Percentiles rank a stretch among this genome's conserved stretches.
phyloP scores from a whole-genome alignment of 768 basidiomycete species.

The Mycena vitilis region DNA sequence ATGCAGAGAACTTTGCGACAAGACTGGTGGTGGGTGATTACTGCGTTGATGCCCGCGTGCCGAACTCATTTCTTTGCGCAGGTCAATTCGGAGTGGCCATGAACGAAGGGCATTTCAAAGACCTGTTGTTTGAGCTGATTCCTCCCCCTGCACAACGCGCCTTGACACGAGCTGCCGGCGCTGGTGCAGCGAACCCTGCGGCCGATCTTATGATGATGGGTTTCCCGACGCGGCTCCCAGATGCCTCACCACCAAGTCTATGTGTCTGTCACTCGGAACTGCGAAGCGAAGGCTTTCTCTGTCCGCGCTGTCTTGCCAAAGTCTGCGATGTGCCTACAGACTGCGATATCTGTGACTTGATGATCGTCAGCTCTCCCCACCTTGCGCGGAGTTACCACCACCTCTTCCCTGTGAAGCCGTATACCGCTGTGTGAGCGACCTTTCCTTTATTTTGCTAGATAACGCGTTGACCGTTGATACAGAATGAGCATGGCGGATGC shows the following conservation, averaged over 20 bases:
- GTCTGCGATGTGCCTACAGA: conserved; percentile 99
- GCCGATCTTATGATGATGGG: conserved; percentile 99
- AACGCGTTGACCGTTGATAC: conserved; percentile 21
- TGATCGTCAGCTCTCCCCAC: conserved; percentile 98
- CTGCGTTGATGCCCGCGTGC: conserved; percentile 1
- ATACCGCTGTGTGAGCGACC: conserved; percentile 78
- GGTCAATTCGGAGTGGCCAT: conserved; percentile 96
- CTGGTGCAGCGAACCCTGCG: conserved; percentile 65
- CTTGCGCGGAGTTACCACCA: conserved; percentile 96
- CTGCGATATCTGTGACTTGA: conserved; percentile 95
- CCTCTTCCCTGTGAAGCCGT: conserved; percentile 93
- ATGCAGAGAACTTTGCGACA: conserved; percentile 90
- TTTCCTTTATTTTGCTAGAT: conserved; percentile 16
- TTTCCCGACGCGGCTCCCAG: conserved; percentile 92
- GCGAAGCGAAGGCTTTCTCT: conserved; percentile 93
- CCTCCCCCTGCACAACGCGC: conserved; percentile 91
- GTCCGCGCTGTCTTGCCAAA: conserved; percentile 92
- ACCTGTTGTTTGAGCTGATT: conserved; percentile 94
- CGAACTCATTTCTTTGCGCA: conserved; percentile 40
- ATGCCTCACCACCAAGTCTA: conserved; percentile 82
- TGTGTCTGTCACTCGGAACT: conserved; percentile 96
- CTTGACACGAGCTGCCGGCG: conserved; percentile 57
- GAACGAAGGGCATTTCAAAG: conserved; percentile 97
- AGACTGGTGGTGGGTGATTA: conserved; percentile 82
- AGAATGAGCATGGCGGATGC: conserved; percentile 56